These are phyloP conservation scores for Rhizopogon vinicolor DNA, from an alignment of 768 basidiomycete genomes.

Conservation along the genomic window DNA sequence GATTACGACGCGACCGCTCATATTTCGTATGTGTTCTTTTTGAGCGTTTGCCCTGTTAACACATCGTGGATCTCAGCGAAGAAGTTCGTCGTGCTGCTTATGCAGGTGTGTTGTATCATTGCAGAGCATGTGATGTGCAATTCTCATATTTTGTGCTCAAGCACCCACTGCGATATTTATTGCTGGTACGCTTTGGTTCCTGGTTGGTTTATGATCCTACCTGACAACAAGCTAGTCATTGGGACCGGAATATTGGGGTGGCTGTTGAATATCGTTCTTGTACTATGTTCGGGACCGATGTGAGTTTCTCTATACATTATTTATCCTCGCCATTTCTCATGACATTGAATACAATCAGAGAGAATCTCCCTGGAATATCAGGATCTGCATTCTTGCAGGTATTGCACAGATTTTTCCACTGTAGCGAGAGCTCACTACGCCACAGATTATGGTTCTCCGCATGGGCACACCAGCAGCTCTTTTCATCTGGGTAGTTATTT, in stretches of 20 bases:
- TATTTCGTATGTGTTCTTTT: slow-evolving; percentile 54
- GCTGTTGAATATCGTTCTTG: slow-evolving; percentile 81
- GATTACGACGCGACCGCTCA: slow-evolving; percentile 82
- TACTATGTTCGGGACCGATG: slow-evolving; percentile 81
- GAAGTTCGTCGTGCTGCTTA: slow-evolving; percentile 79
- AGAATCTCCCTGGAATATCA: slow-evolving; percentile 62
- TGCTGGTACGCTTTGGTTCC: slow-evolving; percentile 29
- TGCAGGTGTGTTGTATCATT: slow-evolving; percentile 45
- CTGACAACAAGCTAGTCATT: slow-evolving; percentile 39
- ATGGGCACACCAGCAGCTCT: slow-evolving; percentile 76
- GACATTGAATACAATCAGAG: slow-evolving; percentile 29
- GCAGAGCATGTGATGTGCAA: slow-evolving; percentile 9
- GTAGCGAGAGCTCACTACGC: background rate
- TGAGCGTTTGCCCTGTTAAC: background rate
- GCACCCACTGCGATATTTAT: slow-evolving; percentile 61
- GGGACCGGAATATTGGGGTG: slow-evolving; percentile 79
- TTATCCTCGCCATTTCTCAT: background rate
- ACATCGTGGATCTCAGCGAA: slow-evolving; percentile 39
- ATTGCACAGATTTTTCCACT: slow-evolving; percentile 9
- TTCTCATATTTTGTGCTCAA: slow-evolving; percentile 4
- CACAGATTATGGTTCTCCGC: slow-evolving; percentile 69
- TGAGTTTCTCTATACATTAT: slow-evolving; percentile 26
- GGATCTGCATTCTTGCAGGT: slow-evolving; percentile 71
- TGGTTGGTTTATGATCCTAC: background rate
- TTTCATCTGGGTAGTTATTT: slow-evolving; percentile 61